Evolutionary conservation across 176 grass and related monocot genomes (phyloP).

Genomic region (Ensete glaucum): DNA sequence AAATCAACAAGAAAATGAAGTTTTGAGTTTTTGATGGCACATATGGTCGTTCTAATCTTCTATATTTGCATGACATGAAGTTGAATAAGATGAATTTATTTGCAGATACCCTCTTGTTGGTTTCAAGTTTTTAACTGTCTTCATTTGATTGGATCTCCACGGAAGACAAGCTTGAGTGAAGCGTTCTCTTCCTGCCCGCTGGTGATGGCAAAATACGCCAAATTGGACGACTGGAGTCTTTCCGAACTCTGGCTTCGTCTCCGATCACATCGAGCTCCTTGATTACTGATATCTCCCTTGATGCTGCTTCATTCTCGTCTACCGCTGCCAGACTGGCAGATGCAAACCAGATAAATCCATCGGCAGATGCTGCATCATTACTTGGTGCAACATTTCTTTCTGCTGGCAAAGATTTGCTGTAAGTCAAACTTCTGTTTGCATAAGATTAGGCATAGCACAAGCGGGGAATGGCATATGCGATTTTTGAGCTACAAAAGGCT

Average conservation of each 20-base stretch:
- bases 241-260: neutral
- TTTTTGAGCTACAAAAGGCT: too few relatives aligned
- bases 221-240: neutral
- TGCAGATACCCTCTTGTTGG: too few relatives aligned
- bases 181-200: neutral
- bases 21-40: too few relatives aligned
- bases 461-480: too few relatives aligned
- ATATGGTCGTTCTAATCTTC: too few relatives aligned
- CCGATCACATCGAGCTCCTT: conserved; percentile 19
- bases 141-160: neutral
- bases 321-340: conserved; percentile 24
- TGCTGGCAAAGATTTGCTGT: conserved; percentile 1
- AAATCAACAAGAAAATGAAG: too few relatives aligned
- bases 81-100: neutral
- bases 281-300: conserved; percentile 20
- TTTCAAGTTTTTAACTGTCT: neutral
- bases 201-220: neutral
- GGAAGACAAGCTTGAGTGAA: neutral
- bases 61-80: neutral
- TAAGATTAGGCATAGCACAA: neutral
- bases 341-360: neutral
- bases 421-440: neutral
- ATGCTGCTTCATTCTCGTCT: conserved; percentile 23
- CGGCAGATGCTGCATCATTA: neutral
- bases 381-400: conserved; percentile 6